These are phyloP conservation scores for Paraurostyla sp. DNA, from an alignment of 73 alveolate genomes.

Conservation along the genomic window DNA sequence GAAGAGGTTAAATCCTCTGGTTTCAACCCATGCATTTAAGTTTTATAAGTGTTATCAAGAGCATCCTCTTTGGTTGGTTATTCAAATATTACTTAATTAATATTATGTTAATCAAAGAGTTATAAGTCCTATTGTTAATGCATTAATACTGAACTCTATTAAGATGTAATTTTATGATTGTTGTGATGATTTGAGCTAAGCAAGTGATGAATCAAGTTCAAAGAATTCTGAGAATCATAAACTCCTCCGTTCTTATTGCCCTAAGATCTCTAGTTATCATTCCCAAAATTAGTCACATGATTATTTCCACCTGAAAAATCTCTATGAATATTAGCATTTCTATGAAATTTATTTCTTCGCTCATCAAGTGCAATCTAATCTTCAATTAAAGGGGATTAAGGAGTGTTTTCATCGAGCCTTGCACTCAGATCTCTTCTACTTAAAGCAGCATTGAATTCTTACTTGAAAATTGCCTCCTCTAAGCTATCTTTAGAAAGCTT, in stretches of 20 bases:
- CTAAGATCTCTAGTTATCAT: not conserved
- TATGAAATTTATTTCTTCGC: constrained; percentile 32
- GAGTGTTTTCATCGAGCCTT: not conserved
- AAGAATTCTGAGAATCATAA: constrained; percentile 25
- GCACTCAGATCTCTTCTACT: constrained; percentile 54
- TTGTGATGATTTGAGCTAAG: not conserved
- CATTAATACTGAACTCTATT: not conserved
- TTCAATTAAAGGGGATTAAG: no score
- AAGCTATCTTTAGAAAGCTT: not conserved
- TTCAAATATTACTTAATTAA: not conserved
- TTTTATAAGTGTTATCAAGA: not conserved
- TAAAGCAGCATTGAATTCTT: not conserved
- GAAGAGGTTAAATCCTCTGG: constrained; percentile 24
- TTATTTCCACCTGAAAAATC: no score
- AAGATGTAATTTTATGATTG: not conserved
- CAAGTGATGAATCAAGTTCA: constrained; percentile 5
- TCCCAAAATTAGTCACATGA: not conserved
- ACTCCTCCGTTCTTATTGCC: not conserved
- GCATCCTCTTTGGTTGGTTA: constrained; percentile 43
- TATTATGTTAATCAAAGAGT: not conserved
- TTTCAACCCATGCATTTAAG: not conserved
- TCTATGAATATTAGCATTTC: not conserved
- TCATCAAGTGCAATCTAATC: no score
- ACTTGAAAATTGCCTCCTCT: constrained; percentile 9
- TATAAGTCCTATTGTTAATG: not conserved